These are phyloP conservation scores for Mentha longifolia DNA, from an alignment of 257 asterid genomes.

Conservation along the genomic window DNA sequence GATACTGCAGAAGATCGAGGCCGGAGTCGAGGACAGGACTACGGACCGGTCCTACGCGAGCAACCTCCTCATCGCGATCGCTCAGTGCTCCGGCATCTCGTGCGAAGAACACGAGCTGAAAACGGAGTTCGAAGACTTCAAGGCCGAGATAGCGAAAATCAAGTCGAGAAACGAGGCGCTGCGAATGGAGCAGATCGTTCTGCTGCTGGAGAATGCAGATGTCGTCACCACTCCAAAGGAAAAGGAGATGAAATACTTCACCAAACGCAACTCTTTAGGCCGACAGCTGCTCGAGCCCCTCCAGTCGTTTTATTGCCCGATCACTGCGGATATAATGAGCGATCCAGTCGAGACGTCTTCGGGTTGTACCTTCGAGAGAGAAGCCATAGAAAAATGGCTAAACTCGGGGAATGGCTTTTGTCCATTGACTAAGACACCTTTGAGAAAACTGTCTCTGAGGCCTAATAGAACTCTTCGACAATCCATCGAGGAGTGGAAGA, in stretches of 20 bases:
- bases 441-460: slow-evolving; percentile 36
- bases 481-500: slow-evolving; percentile 57
- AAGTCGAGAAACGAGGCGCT: slow-evolving; percentile 37
- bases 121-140: slow-evolving; percentile 39
- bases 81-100: slow-evolving; percentile 41
- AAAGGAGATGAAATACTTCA: slow-evolving; percentile 42
- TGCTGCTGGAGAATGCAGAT: slow-evolving; percentile 47
- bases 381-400: slow-evolving; percentile 50
- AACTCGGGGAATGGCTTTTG: slow-evolving; percentile 41
- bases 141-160: slow-evolving; percentile 31
- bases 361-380: slow-evolving; percentile 50
- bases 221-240: slow-evolving; percentile 38
- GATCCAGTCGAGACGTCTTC: slow-evolving; percentile 55
- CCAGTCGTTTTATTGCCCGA: slow-evolving; percentile 53
- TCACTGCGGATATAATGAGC: slow-evolving; percentile 46
- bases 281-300: slow-evolving; percentile 49
- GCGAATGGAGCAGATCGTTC: slow-evolving; percentile 49
- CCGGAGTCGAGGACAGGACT: slow-evolving; percentile 45
- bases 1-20: slow-evolving; percentile 42
- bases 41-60: slow-evolving; percentile 49
- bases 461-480: slow-evolving; percentile 50
- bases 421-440: slow-evolving; percentile 47
- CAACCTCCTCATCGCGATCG: slow-evolving; percentile 38
- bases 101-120: slow-evolving; percentile 34
- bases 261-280: slow-evolving; percentile 47